phyloP scores from a whole-genome alignment of 305 asterid genomes.

The Monarda citriodora region DNA sequence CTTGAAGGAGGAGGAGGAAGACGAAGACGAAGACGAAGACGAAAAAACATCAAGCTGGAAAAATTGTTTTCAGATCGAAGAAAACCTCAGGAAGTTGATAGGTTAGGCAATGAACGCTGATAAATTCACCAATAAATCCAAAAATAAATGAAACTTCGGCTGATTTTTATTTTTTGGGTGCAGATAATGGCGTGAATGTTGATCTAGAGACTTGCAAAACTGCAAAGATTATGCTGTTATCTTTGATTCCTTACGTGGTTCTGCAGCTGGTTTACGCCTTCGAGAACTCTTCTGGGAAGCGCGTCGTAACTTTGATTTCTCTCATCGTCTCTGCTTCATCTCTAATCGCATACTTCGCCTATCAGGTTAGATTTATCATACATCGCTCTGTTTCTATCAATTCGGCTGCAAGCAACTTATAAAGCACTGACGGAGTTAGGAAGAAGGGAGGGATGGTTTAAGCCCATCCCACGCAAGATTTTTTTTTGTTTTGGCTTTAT shows the following conservation, averaged over 20 bases:
- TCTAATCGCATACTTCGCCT: constrained; percentile 36
- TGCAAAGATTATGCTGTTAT: constrained; percentile 51
- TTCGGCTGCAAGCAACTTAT: neutral
- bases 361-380: constrained; percentile 35
- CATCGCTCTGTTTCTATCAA: neutral
- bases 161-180: neutral
- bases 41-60: constrained; percentile 15
- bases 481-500: too few relatives aligned
- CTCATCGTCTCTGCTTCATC: constrained; percentile 35
- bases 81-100: constrained; percentile 27
- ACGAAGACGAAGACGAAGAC: neutral
- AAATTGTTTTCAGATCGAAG: constrained; percentile 23
- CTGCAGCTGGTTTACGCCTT: constrained; percentile 34
- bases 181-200: constrained; percentile 39
- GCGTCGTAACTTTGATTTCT: constrained; percentile 36
- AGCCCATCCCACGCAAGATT: too few relatives aligned
- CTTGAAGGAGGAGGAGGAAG: constrained; percentile 13
- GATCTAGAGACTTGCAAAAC: constrained; percentile 34
- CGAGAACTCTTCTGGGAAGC: constrained; percentile 21
- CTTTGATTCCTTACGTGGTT: constrained; percentile 49
- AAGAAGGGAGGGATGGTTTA: too few relatives aligned
- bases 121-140: neutral
- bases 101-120: constrained; percentile 13
- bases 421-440: too few relatives aligned
- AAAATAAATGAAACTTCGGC: neutral